Evolutionary conservation across 148 eudicot species (phyloP), one percentile per base, ranked within the genome.

Genomic region (Silene latifolia): DNA sequence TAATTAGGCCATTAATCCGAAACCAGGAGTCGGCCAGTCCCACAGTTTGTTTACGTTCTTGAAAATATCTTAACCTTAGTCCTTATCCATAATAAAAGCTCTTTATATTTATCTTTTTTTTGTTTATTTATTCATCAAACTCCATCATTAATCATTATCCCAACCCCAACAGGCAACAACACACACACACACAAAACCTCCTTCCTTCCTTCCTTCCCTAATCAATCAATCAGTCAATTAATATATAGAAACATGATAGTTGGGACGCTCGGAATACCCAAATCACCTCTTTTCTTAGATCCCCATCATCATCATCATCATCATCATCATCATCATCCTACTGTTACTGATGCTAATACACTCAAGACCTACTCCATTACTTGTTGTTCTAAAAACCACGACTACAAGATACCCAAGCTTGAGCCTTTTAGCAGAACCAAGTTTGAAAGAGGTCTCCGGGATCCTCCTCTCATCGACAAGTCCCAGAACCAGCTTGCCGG

Each of bases 401-500:
- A 54, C 5, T 71, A 78, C 17, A 66, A 76, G 7, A 83, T 90
- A 59, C 98, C 96, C 2, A 93, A 93, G 80, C 78, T 87, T n/a
- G 87, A 89, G 69, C 91, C 94, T 47, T 93, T 91, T 57, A 91
- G 87, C 86, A 78, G 94, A 81, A 86, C 54, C 81, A 87, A 85
- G 73, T 39, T 91, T 10, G 90, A 91, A 17, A 80, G 93, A 78
- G 81, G 54, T 53, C 62, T 87, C 1, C 85, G 82, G 72, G 92
- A 91, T 8, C 94, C 91, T 56, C 91, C 98, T 17, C 57, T 93
- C 81, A 91, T 93, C 67, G 82, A 88, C 64, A 91, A 89, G 78
- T 58, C 92, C 17, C 84, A 88, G 75, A 80, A 67, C 62, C 83
- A 91, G 73, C 82, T 93, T 24, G 87, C 98, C 48, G 98, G 98